phyloP scores from a whole-genome alignment of 345 rosid species.

The Noccaea caerulescens region DNA sequence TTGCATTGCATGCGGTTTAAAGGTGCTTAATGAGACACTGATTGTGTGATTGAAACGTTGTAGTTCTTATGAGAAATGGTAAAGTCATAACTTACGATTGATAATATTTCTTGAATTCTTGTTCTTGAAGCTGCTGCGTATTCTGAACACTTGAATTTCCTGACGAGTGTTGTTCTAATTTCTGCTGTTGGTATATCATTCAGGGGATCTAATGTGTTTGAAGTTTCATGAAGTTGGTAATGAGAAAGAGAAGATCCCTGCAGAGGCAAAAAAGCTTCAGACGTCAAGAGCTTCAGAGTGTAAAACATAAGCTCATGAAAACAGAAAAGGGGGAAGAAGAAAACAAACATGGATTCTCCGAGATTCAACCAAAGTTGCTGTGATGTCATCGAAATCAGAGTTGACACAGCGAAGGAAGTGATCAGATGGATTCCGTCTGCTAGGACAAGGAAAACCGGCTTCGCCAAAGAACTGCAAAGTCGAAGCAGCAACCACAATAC shows the following conservation, averaged over 20 bases:
- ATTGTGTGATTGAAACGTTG: neutral
- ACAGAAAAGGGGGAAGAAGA: constrained; percentile 12
- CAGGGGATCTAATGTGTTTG: constrained; percentile 67
- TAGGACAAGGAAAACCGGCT: constrained; percentile 77
- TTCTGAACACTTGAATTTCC: constrained; percentile 64
- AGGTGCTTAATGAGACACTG: neutral
- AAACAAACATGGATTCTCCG: constrained; percentile 43
- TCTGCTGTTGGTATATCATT: constrained; percentile 64
- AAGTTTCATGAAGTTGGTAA: constrained; percentile 50
- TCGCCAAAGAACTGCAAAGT: constrained; percentile 69
- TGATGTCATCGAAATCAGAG: constrained; percentile 63
- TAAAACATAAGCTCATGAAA: constrained; percentile 4
- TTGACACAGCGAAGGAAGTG: constrained; percentile 73
- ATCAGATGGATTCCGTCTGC: constrained; percentile 68
- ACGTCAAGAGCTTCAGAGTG: neutral
- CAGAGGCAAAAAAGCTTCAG: neutral
- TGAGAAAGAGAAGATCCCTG: constrained; percentile 40
- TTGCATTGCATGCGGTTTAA: constrained; percentile 30
- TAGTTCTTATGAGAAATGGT: constrained; percentile 4
- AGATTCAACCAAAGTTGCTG: constrained; percentile 49
- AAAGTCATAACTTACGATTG: constrained; percentile 55
- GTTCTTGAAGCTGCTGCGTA: constrained; percentile 54
- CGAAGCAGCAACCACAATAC: constrained; percentile 3
- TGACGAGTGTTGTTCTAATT: constrained; percentile 65
- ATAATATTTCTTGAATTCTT: constrained; percentile 58